Base-by-base conservation (phyloP, 1,139 yeast species). In the Yamadazyma trypodendri region DNA sequence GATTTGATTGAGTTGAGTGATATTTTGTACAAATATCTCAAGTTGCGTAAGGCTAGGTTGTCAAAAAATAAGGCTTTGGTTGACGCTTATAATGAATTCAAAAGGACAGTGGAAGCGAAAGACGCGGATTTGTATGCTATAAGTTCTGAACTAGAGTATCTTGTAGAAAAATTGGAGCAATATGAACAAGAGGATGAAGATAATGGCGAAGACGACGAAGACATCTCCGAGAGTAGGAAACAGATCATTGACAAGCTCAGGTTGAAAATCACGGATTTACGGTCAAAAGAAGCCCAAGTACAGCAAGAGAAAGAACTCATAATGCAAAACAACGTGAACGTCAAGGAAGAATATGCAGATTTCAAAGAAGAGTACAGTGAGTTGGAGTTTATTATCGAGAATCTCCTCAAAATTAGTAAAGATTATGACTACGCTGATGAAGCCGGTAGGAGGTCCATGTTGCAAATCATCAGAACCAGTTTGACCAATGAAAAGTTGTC, bases 341-440 rank as follows among this genome's bases (percentile, higher is more conserved):
- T 56, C 23, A 58, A 54, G 18, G 56, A 54, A n/a, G 58, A 55
- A 11, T 61, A 59, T 32, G 35, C 41, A 9, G 39, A 39, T 35
- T 30, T 56, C 56, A 13, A 58, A 3, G 71, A 62, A 20, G 63
- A 62, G 35, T 68, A 76, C 14, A 67, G 66, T 23, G 92, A 84
- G 40, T 57, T 81, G 27, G 90, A 87, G 48, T 90, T 83, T 52
- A 78, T 89, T 34, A 75, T 88, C 33, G 79, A 81, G 42, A 96
- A 92, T 56, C 58, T 94, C 24, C 59, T 92, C 28, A 61, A 69
- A 7, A 76, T 88, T 28, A 82, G 92, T 0, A 75, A 75, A 31
- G 78, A 78, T 28, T 85, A 83, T 54, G 98, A 92, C 56, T 88
- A 79, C 52, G 84, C 90, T 47, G 98, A 92, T 62, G 97, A 90